Conservation (phyloP, 148 eudicot species). For the Drosera capensis region DNA sequence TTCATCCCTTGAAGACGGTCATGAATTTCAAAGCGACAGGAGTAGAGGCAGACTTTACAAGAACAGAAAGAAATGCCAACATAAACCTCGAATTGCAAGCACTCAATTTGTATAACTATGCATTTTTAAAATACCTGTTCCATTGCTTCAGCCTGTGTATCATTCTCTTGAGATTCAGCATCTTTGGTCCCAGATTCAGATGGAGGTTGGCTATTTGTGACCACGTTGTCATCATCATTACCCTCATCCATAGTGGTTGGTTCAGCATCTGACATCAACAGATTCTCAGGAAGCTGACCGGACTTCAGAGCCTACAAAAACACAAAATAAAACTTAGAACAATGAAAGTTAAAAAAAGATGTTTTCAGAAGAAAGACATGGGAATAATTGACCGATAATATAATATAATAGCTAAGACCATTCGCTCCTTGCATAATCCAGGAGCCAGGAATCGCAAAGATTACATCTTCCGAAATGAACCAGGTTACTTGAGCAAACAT, state of each 20-base stretch:
- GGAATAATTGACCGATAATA: background rate
- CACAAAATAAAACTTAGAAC: too few species aligned
- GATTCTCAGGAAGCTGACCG: conserved; percentile 84
- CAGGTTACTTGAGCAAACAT: background rate
- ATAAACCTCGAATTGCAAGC: too few species aligned
- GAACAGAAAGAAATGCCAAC: too few species aligned
- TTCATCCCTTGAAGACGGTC: too few species aligned
- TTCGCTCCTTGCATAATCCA: background rate
- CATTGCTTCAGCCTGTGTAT: conserved; percentile 27
- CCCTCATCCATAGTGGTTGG: conserved; percentile 14
- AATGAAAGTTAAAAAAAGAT: background rate
- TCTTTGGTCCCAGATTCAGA: conserved; percentile 12
- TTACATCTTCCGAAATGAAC: too few species aligned
- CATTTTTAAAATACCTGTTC: too few species aligned
- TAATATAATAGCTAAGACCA: background rate
- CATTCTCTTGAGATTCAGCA: conserved; percentile 18
- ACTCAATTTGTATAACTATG: too few species aligned
- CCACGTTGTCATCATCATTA: conserved; percentile 39
- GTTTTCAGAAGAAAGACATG: background rate
- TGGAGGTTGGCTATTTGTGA: conserved; percentile 34
- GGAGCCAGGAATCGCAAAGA: background rate
- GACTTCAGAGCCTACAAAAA: conserved; percentile 49
- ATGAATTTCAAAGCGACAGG: too few species aligned
- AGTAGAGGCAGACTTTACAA: too few species aligned
- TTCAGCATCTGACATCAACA: conserved; percentile 32